Conservation (phyloP, 2,329 filamentous ascomycete genomes). For the Paecilomyces variotii region DNA sequence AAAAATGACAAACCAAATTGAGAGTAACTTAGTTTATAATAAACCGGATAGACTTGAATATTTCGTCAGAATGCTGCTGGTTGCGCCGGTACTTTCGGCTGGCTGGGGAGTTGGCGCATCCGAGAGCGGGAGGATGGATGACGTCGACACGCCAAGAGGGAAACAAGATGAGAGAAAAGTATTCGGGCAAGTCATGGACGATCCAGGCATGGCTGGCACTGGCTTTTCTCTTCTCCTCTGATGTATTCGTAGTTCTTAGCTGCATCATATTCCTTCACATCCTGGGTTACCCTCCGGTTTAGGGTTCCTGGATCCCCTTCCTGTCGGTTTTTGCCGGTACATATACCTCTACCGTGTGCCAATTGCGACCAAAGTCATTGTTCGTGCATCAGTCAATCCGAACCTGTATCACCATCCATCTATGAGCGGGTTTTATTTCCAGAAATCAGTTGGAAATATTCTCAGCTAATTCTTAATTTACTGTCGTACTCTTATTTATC, state of each 20-base stretch:
- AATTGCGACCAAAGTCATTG: background rate
- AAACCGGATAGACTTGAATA: background rate
- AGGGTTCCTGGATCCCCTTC: background rate
- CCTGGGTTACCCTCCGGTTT: background rate
- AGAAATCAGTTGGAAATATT: background rate
- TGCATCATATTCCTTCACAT: background rate
- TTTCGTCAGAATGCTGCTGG: background rate
- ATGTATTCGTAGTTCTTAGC: background rate
- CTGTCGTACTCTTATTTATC: background rate
- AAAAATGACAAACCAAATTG: slow-evolving; percentile 4
- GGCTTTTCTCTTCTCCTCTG: background rate
- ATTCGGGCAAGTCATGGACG: too few relatives aligned
- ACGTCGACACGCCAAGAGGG: background rate
- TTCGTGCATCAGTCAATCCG: background rate
- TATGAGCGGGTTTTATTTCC: background rate
- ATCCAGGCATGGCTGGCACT: background rate
- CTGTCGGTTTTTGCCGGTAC: background rate
- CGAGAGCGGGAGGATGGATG: background rate
- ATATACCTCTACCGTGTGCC: background rate
- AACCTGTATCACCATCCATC: background rate
- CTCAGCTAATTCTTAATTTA: background rate
- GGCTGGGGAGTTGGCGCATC: background rate
- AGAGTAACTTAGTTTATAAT: background rate
- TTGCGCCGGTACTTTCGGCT: background rate
- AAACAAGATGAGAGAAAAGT: background rate